phyloP scores from a whole-genome alignment of 257 asterid genomes.

The Buddleja alternifolia region DNA sequence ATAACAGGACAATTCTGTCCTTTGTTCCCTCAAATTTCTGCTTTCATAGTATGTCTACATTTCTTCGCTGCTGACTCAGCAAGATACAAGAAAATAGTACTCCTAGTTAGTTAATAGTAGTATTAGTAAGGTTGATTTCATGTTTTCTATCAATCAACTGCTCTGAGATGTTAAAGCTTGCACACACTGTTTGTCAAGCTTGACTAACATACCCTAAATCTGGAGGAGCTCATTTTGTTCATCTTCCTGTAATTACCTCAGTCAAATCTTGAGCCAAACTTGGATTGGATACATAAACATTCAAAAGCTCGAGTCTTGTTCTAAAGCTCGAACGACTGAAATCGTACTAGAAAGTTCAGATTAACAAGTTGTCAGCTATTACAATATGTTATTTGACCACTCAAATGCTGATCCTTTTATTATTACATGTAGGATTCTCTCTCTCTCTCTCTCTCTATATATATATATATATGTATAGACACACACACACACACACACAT shows the following conservation, averaged over 20 bases:
- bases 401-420: too few relatives aligned
- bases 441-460: background rate
- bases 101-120: too few relatives aligned
- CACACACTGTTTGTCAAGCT: background rate
- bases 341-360: background rate
- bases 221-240: too few relatives aligned
- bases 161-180: too few relatives aligned
- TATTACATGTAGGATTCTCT: too few relatives aligned
- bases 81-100: too few relatives aligned
- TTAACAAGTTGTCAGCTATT: background rate
- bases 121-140: too few relatives aligned
- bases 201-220: background rate
- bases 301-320: background rate
- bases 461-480: too few relatives aligned
- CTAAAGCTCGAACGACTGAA: background rate
- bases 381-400: background rate
- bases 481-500: too few relatives aligned
- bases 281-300: background rate
- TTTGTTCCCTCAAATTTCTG: background rate
- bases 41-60: background rate
- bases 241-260: too few relatives aligned
- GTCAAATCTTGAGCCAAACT: background rate
- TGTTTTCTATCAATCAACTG: too few relatives aligned
- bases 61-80: background rate
- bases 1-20: background rate